Percentiles rank a stretch among this genome's conserved stretches.
Conservation (phyloP, 495 filamentous ascomycete genomes). For the Gamarada debralockiae region DNA sequence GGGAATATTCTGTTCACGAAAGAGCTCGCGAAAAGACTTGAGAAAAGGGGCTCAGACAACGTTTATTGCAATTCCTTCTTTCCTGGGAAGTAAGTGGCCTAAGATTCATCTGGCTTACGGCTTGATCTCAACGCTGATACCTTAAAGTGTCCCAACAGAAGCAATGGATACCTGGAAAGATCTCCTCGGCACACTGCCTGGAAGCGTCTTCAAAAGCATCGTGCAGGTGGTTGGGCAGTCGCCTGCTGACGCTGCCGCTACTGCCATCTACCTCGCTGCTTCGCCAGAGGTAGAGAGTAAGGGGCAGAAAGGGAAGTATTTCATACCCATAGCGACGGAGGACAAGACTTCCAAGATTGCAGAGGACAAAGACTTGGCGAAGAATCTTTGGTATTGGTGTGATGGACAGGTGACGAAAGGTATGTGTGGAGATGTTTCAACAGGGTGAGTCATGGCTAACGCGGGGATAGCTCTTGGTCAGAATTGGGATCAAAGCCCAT, state of each 20-base stretch:
- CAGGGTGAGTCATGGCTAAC: neutral
- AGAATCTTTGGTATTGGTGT: conserved; percentile 3
- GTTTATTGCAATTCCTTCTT: neutral
- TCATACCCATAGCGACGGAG: conserved; percentile 1
- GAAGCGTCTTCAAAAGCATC: neutral
- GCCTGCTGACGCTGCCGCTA: neutral
- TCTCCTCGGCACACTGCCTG: neutral
- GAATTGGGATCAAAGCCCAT: neutral
- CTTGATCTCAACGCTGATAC: neutral
- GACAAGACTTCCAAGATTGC: neutral
- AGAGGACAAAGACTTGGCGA: conserved; percentile 3
- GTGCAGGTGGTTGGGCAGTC: conserved; percentile 1
- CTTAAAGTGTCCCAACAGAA: neutral
- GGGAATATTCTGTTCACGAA: neutral
- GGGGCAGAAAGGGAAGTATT: conserved; percentile 1
- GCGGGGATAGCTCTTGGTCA: neutral
- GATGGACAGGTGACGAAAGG: neutral
- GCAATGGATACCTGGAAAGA: conserved; percentile 2
- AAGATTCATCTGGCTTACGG: too few species aligned
- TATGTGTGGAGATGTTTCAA: neutral
- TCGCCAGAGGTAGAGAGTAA: neutral
- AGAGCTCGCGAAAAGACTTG: neutral
- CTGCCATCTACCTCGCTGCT: neutral
- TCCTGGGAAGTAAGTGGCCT: neutral
- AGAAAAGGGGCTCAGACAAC: neutral